phyloP scores from a whole-genome alignment of 1,139 yeast species.

The Magnusiomyces sp. region DNA sequence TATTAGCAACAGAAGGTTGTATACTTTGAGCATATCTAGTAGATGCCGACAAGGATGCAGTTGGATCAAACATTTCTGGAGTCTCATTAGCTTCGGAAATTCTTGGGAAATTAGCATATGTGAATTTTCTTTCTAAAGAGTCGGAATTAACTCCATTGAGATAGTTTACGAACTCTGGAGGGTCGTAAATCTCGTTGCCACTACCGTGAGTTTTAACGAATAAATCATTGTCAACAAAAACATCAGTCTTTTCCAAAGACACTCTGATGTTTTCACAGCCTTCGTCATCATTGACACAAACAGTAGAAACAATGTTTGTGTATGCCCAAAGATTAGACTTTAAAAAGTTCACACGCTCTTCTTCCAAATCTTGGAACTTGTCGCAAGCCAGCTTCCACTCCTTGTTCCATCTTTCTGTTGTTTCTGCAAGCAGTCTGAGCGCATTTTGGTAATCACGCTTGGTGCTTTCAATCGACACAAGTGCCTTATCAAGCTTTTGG shows the following conservation, averaged over 20 bases:
- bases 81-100: slow-evolving; percentile 11
- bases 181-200: slow-evolving; percentile 53
- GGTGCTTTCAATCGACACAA: slow-evolving; percentile 39
- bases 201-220: slow-evolving; percentile 55
- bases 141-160: slow-evolving; percentile 36
- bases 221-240: slow-evolving; percentile 48
- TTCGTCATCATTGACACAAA: slow-evolving; percentile 73
- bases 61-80: slow-evolving; percentile 9
- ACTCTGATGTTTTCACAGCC: slow-evolving; percentile 63
- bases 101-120: slow-evolving; percentile 28
- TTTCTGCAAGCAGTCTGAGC: slow-evolving; percentile 51
- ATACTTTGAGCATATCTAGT: slow-evolving; percentile 3
- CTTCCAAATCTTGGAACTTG: slow-evolving; percentile 67
- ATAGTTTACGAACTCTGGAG: slow-evolving; percentile 47
- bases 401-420: slow-evolving; percentile 62
- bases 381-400: slow-evolving; percentile 73
- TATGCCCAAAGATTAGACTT: slow-evolving; percentile 77
- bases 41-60: slow-evolving; percentile 1
- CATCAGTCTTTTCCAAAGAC: slow-evolving; percentile 59
- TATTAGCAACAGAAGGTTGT: neutral
- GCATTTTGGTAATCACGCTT: slow-evolving; percentile 54
- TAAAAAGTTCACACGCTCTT: slow-evolving; percentile 64
- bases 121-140: slow-evolving; percentile 16
- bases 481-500: slow-evolving; percentile 50
- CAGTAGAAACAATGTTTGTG: slow-evolving; percentile 66